Conservation (phyloP, 139 green algal species). For the Pleodorina starrii region DNA sequence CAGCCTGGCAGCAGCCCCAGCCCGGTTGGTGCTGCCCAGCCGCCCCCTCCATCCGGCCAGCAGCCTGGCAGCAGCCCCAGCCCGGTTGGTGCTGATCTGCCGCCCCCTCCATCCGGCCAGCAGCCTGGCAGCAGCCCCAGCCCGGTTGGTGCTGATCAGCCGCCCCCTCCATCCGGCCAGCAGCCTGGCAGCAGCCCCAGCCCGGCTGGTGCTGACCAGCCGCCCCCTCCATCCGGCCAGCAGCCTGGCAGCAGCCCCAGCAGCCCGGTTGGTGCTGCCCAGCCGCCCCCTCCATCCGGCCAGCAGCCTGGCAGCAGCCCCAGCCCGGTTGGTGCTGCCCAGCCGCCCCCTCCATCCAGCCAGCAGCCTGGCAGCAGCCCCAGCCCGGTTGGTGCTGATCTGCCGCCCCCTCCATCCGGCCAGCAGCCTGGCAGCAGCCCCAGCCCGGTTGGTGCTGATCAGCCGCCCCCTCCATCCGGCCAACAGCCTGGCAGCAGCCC, state of each 20-base stretch:
- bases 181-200: background rate
- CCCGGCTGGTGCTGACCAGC: background rate
- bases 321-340: background rate
- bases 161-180: no score
- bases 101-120: background rate
- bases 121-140: background rate
- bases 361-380: background rate
- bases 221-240: background rate
- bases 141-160: background rate
- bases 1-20: background rate
- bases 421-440: background rate
- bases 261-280: background rate
- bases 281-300: background rate
- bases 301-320: background rate
- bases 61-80: background rate
- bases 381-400: background rate
- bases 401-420: background rate
- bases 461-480: no score
- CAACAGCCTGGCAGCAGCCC: background rate
- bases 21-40: background rate
- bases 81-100: background rate
- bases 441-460: background rate
- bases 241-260: background rate
- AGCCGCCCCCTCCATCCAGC: background rate
- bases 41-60: no score